Base-by-base conservation (phyloP, 2,329 filamentous ascomycete species). In the Botryotinia calthae region DNA sequence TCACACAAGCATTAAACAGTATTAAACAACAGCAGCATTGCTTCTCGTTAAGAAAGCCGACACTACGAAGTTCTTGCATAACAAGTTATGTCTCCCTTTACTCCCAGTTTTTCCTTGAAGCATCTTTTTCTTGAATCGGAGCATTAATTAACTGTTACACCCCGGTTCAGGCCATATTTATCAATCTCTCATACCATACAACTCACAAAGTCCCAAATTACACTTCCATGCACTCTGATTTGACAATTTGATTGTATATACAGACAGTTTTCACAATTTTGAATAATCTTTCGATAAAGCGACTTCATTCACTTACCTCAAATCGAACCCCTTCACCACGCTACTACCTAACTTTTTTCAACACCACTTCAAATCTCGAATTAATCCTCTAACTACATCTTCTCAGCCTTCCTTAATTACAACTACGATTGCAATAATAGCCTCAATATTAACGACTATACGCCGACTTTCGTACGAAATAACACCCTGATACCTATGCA, bases 291-390 rank as follows among this genome's bases (percentile, higher is more conserved):
- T 56, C 48, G 34, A 68, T 42, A 40, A 67, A 20, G 12, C n/a
- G 28, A 42, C 34, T 68, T 12, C 6, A 68, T 68, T 68, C 65
- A 68, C 65, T 56, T 12, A 56, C 48, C 48, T 56, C 37, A 10
- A 56, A 56, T 68, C 65, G 65, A 56, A 56, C 65, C 34, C 65
- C 65, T 68, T 68, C 37, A 56, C 48, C 18, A 68, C 48, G n/a
- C 65, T 56, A 31, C 8, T 6, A 68, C 16, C 65, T 5, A 22
- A n/a, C 25, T 6, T 56, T 42, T 31, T 56, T 18, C 31, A 56
- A 31, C 18, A 68, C 10, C n/a, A 31, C 48, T 16, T 68, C 37
- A 10, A 56, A 42, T 18, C 9, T 44, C 34, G 28, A 44, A n/a
- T 37, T 31, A 58, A 56, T 31, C n/a, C 18, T 56, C 12, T 1